Evolutionary conservation across 441 rosid genomes (phyloP), one percentile per base, ranked within the genome.

Genomic region (Rhodomyrtus psidioides): DNA sequence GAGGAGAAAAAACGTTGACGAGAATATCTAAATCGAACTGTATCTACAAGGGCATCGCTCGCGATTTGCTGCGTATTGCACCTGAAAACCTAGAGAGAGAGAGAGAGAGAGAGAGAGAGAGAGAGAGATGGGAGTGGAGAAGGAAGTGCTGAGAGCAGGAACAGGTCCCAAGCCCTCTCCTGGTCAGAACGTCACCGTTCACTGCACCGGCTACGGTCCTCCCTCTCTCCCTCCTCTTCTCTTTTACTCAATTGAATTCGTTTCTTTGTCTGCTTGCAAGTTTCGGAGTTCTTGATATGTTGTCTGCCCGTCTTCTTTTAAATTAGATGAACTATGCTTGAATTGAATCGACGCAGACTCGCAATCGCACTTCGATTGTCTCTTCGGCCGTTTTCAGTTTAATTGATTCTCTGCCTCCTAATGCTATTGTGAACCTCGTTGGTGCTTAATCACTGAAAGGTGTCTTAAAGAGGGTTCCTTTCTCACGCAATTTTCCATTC

Each of bases 201-300:
- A 97, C 89, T 97, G 99, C 95, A 95, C 99, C 19, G 99, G 98
- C 84, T 97, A 90, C 81, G 99, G 98, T 95, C 83, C 53, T 84
- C 57, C 28, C 55, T 55, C 70, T 49, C 30, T 34, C 54, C 74
- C 12, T 58, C 55, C 60, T 15, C 85, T 57, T 53, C 34, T 46
- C 26, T 2, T 44, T 83, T n/a, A 6, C 23, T 65, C 42, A 5
- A 5, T 27, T 54, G 39, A 81, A 81, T 49, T 4, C 39, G 30
- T 27, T 53, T 30, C 44, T 55, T 3, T 2, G n/a, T 82, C 3
- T 53, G 0, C 23, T 53, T 53, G 57, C 55, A 16, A 27, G 83
- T 27, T 3, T 27, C n/a, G 6, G 5, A 34, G 49, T 21, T 39
- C n/a, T 70, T 70, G 79, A 70, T 65, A 4, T 30, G 56, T 81